Conservation (phyloP, 345 rosid genomes). For the Eucalyptus polybractea region DNA sequence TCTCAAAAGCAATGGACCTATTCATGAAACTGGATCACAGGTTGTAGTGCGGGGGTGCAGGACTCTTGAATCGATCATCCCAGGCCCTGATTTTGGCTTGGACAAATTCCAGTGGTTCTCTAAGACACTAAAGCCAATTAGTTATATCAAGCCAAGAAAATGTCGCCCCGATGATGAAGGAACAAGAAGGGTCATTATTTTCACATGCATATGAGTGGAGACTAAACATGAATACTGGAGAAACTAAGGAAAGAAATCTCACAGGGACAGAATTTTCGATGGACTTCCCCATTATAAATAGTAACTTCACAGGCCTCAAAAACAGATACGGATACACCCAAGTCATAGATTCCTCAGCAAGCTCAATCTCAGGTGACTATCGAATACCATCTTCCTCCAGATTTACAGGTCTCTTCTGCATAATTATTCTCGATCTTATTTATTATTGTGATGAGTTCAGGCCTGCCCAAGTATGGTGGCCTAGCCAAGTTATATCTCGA, state of each 20-base stretch:
- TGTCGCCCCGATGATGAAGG: background rate
- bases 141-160: background rate
- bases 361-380: background rate
- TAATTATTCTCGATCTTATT: background rate
- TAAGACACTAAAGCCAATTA: background rate
- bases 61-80: conserved; percentile 20
- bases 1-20: background rate
- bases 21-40: background rate
- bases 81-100: conserved; percentile 14
- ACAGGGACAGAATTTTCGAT: conserved; percentile 4
- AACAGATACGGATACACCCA: conserved; percentile 28
- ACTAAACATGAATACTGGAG: conserved; percentile 13
- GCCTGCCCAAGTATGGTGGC: conserved; percentile 28
- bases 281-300: conserved; percentile 39
- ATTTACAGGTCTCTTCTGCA: background rate
- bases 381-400: background rate
- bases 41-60: conserved; percentile 32
- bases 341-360: conserved; percentile 17
- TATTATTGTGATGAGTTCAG: background rate
- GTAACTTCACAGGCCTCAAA: conserved; percentile 5
- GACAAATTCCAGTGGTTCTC: conserved; percentile 27
- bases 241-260: conserved; percentile 17
- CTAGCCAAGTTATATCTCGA: conserved; percentile 36
- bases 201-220: conserved; percentile 26
- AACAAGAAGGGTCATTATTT: background rate